Evolutionary conservation across 2,329 filamentous ascomycete genomes (phyloP).

Genomic region (Cladosporium sp.): DNA sequence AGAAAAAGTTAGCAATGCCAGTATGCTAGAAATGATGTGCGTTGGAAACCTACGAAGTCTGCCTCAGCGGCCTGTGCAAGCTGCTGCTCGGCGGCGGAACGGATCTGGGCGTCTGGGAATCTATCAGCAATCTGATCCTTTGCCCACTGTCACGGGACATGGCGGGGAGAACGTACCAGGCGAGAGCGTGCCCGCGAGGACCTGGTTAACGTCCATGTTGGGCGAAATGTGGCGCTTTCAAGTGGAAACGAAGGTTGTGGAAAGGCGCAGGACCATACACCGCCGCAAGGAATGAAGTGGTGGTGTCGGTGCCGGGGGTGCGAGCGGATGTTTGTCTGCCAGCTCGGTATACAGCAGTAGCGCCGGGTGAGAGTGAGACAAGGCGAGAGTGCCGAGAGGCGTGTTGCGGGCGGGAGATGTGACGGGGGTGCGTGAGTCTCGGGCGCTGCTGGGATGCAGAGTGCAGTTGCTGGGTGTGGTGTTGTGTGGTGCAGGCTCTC

Average conservation of each 20-base stretch:
- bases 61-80: constrained; percentile 85
- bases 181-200: constrained; percentile 94
- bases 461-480: not conserved
- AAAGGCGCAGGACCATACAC: constrained; percentile 3
- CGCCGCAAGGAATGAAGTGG: constrained; percentile 10
- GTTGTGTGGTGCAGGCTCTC: not conserved
- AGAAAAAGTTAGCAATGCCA: constrained; percentile 14
- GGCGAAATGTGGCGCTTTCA: constrained; percentile 7
- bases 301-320: not conserved
- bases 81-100: constrained; percentile 84
- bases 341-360: not conserved
- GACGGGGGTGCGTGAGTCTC: not conserved
- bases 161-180: constrained; percentile 58
- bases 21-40: not conserved
- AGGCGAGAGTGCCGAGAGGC: constrained; percentile 4
- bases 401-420: not conserved
- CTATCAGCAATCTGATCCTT: not conserved
- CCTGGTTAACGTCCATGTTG: constrained; percentile 95
- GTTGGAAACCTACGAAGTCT: constrained; percentile 71
- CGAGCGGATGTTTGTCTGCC: not conserved
- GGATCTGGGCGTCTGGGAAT: constrained; percentile 72
- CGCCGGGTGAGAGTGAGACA: not conserved
- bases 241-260: not conserved
- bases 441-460: not conserved
- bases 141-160: too few species aligned